phyloP scores from a whole-genome alignment of 805 yeast species.

The Spathaspora gorwiae region DNA sequence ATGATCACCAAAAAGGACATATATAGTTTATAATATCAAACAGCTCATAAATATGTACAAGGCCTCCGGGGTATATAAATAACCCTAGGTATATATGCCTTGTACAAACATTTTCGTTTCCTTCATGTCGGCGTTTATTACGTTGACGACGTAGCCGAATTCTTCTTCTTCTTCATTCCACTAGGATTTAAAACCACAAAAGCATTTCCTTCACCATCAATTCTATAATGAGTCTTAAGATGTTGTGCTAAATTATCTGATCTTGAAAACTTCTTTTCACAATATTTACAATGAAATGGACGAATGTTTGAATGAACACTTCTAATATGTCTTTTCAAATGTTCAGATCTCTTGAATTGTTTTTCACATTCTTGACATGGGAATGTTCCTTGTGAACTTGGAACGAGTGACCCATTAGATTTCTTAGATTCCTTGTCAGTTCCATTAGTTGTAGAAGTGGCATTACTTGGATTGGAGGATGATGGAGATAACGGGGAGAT shows the following conservation, averaged over 20 bases:
- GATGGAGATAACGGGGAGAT: background rate
- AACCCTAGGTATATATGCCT: too few species aligned
- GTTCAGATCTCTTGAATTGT: conserved; percentile 41
- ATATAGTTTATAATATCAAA: too few species aligned
- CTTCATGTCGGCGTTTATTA: too few species aligned
- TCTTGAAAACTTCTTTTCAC: conserved; percentile 40
- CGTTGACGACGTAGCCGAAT: background rate
- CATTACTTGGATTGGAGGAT: conserved; percentile 1
- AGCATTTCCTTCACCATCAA: conserved; percentile 27
- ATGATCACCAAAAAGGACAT: too few species aligned
- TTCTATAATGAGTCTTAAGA: conserved; percentile 37
- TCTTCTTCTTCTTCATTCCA: conserved; percentile 1
- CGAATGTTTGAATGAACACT: conserved; percentile 43
- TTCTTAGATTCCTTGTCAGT: background rate
- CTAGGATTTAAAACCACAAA: background rate
- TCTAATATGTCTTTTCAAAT: conserved; percentile 38
- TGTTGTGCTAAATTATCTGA: conserved; percentile 43
- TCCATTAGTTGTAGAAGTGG: background rate
- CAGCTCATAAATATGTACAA: too few species aligned
- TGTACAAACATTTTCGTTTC: too few species aligned
- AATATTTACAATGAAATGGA: conserved; percentile 42
- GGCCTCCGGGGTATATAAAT: too few species aligned
- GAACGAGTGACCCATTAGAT: background rate
- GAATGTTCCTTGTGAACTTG: conserved; percentile 14
- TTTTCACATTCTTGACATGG: conserved; percentile 41